These are phyloP conservation scores for Basidioascus undulatus DNA, from an alignment of 768 basidiomycete species.

Conservation along the genomic window DNA sequence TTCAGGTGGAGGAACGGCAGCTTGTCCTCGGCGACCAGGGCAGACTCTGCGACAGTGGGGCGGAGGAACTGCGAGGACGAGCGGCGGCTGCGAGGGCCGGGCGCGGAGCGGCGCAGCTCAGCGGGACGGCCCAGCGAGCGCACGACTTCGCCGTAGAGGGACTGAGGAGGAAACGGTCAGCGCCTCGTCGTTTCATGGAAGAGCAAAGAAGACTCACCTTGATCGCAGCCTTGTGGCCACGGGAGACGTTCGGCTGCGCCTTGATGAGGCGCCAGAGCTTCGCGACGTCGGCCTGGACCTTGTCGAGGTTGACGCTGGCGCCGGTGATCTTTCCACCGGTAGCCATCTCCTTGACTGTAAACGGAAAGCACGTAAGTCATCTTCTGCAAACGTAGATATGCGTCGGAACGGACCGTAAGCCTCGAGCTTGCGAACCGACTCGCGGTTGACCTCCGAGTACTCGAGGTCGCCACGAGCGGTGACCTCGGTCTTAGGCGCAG, in stretches of 20 bases:
- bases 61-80: constrained; percentile 94
- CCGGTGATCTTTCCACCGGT: constrained; percentile 63
- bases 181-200: constrained; percentile 6
- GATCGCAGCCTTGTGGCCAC: constrained; percentile 87
- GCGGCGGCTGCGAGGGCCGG: constrained; percentile 42
- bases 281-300: constrained; percentile 87
- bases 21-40: constrained; percentile 62
- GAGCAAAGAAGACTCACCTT: too few relatives aligned
- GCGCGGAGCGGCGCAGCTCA: constrained; percentile 18
- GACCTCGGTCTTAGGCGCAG: constrained; percentile 85
- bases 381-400: background rate
- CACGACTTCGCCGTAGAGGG: constrained; percentile 87
- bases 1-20: constrained; percentile 87
- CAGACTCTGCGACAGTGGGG: constrained; percentile 36
- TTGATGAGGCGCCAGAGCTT: constrained; percentile 96
- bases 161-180: too few relatives aligned
- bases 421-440: constrained; percentile 89
- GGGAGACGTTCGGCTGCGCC: constrained; percentile 85
- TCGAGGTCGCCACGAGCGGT: constrained; percentile 82
- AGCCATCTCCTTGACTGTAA: constrained; percentile 92
- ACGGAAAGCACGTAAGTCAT: background rate
- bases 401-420: constrained; percentile 35
- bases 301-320: constrained; percentile 56
- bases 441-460: constrained; percentile 81
- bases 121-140: constrained; percentile 64